phyloP scores from a whole-genome alignment of 495 filamentous ascomycete species.

The Pyronema domesticum region DNA sequence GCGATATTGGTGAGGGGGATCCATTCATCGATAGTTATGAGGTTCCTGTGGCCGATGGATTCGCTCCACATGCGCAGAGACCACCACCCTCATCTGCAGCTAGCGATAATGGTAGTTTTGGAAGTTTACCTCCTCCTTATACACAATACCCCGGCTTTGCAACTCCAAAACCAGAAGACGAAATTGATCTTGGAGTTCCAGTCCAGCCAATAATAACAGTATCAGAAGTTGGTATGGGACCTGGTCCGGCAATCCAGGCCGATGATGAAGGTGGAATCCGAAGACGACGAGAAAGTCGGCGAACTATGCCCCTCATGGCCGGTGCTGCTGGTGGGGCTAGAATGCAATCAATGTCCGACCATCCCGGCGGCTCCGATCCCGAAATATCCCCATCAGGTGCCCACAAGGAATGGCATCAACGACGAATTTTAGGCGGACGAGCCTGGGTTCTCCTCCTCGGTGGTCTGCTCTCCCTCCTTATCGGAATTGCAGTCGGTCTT shows the following conservation, averaged over 20 bases:
- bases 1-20: slow-evolving; percentile 3
- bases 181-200: not conserved
- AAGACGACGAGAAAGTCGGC: not conserved
- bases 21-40: slow-evolving; percentile 17
- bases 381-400: slow-evolving; percentile 6
- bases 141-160: slow-evolving; percentile 14
- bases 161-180: slow-evolving; percentile 6
- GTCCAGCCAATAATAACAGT: not conserved
- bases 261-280: not conserved
- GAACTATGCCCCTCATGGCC: not conserved
- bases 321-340: slow-evolving; percentile 1
- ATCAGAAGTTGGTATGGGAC: not conserved
- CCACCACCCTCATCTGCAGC: slow-evolving; percentile 4
- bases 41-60: slow-evolving; percentile 19
- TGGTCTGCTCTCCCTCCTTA: slow-evolving; percentile 5
- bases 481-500: slow-evolving; percentile 16
- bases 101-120: slow-evolving; percentile 8
- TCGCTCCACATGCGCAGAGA: slow-evolving; percentile 13
- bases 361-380: not conserved
- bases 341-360: not conserved
- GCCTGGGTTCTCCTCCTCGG: slow-evolving; percentile 7
- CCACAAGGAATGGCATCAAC: slow-evolving; percentile 18
- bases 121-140: slow-evolving; percentile 17
- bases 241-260: not conserved
- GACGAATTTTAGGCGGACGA: slow-evolving; percentile 10